Base-by-base conservation (phyloP, 208 protist genomes). In the Crithidia expoeki region DNA sequence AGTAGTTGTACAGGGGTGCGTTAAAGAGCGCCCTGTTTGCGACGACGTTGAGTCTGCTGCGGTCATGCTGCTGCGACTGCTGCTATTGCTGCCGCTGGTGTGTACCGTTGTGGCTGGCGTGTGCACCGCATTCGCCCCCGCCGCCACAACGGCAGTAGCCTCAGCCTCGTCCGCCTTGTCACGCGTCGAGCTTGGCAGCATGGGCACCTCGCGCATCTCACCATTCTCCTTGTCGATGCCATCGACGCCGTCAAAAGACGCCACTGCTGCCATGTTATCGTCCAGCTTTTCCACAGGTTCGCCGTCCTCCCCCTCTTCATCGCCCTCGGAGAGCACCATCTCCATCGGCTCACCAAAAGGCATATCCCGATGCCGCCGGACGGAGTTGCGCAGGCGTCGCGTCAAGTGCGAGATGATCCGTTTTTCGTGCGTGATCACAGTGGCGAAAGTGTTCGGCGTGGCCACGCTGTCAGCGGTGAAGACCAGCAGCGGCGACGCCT, bases 361-460 rank as follows among this genome's bases (percentile, higher is more conserved):
- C 63, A 66, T 69, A 36, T 75, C 69, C 52, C 63, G 69, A 32
- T 68, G 71, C 32, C 56, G 62, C 28, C 40, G 25, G 17, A 67
- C 63, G 1, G 57, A 70, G 30, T 60, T 36, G 23, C 63, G 71
- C 63, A 76, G 62, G 4, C 71, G 63, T 27, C 65, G 64, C 25
- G 62, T 66, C 36, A 76, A 49, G 32, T 66, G 55, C 1, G 71
- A 76, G 6, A 80, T 51, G 44, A 80, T 74, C 28, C 58, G 68
- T 30, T 50, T 65, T 49, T 83, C 65, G 23, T 84, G 84, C 16
- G 57, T 72, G 25, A 76, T 64, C 17, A 88, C 72, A n/a, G 67
- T 79, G 21, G 81, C 81, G 50, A 90, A 90, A 2, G 82, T 90
- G 59, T 90, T 86, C 11, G 85, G 85, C 1, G 85, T 90, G 6